Conservation (phyloP, 78 protist species). For the Guillardia theta region DNA sequence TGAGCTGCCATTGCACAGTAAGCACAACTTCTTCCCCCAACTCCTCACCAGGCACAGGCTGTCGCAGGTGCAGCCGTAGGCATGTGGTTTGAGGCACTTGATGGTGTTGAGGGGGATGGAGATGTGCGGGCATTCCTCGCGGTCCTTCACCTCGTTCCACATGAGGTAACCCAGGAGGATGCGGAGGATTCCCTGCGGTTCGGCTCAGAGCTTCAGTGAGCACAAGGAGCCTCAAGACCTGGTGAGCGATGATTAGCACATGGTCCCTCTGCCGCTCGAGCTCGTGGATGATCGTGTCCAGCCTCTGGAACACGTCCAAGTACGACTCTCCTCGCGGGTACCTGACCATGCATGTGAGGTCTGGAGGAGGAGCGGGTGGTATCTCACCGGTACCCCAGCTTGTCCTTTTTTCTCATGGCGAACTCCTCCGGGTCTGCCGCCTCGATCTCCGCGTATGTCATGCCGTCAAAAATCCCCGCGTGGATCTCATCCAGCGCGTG, state of each 20-base stretch:
- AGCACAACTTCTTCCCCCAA: neutral
- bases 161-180: neutral
- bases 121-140: neutral
- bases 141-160: neutral
- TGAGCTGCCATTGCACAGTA: neutral
- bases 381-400: neutral
- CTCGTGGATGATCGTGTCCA: conserved; percentile 12
- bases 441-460: neutral
- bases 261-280: conserved; percentile 26
- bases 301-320: neutral
- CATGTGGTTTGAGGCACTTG: neutral
- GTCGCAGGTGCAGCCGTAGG: neutral
- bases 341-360: neutral
- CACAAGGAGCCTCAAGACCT: neutral
- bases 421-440: neutral
- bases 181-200: neutral
- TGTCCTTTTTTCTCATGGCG: neutral
- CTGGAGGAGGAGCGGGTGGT: neutral
- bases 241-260: neutral
- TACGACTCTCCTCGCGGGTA: conserved; percentile 14
- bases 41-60: neutral
- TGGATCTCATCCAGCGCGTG: conserved; percentile 15
- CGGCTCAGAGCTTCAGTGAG: neutral
- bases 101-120: conserved; percentile 1
- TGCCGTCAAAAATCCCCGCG: neutral